phyloP scores from a whole-genome alignment of 2,329 filamentous ascomycete genomes.

The Sporothrix mexicana region DNA sequence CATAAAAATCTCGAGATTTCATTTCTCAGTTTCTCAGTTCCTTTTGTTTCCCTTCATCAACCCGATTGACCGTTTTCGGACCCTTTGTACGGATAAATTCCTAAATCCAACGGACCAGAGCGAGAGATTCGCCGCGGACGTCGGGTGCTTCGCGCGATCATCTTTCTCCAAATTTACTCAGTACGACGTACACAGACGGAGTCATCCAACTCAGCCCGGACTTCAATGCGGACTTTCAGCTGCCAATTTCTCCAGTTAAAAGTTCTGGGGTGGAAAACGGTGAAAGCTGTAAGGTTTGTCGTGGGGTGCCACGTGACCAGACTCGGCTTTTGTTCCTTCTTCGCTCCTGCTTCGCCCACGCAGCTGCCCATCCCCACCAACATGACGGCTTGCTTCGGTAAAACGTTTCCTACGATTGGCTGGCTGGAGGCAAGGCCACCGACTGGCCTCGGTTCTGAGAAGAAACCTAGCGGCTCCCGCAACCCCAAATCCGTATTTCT shows the following conservation, averaged over 20 bases:
- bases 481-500: no score
- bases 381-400: conserved; percentile 34
- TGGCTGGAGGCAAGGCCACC: background rate
- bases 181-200: background rate
- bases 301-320: conserved; percentile 20
- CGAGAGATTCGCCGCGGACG: background rate
- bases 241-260: background rate
- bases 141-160: background rate
- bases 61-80: background rate
- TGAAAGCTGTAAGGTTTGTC: background rate
- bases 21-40: background rate
- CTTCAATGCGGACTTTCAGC: conserved; percentile 12
- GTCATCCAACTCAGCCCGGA: background rate
- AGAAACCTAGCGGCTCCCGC: conserved; percentile 18
- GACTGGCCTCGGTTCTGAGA: conserved; percentile 27
- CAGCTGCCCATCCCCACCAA: background rate
- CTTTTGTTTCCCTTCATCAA: background rate
- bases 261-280: background rate
- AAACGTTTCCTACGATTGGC: conserved; percentile 36
- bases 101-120: conserved; percentile 7
- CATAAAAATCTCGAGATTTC: background rate
- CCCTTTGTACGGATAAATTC: background rate
- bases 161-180: no score
- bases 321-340: background rate
- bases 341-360: background rate